Evolutionary conservation across 805 yeast genomes (phyloP).

Genomic region (Sugiyamaella qingdaonensis): DNA sequence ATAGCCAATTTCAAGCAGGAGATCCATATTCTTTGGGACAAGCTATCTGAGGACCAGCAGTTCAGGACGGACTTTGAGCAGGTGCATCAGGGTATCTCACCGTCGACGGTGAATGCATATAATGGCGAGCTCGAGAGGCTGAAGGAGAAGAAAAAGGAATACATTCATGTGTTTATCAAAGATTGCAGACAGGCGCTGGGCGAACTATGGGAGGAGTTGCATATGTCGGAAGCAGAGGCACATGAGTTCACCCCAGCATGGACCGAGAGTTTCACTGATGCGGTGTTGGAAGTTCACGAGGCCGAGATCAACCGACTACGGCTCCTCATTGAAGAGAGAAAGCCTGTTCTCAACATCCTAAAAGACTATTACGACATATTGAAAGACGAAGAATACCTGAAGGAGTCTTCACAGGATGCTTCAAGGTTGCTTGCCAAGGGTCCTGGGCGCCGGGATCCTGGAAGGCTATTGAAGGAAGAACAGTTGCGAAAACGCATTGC

Average conservation of each 20-base stretch:
- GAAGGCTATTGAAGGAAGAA: conserved; percentile 76
- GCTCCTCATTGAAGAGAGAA: conserved; percentile 45
- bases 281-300: conserved; percentile 59
- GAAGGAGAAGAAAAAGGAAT: conserved; percentile 53
- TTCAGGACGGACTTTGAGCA: conserved; percentile 40
- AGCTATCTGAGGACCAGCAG: conserved; percentile 46
- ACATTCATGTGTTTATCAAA: conserved; percentile 62
- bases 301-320: conserved; percentile 52
- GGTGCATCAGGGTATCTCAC: conserved; percentile 45
- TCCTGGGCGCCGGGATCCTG: conserved; percentile 44
- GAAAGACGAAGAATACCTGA: conserved; percentile 58
- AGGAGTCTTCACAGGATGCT: conserved; percentile 71
- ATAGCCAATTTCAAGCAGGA: conserved; percentile 34
- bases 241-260: conserved; percentile 42
- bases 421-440: conserved; percentile 67
- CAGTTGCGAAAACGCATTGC: conserved; percentile 61
- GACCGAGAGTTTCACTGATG: conserved; percentile 51
- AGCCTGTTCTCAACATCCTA: conserved; percentile 43
- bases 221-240: conserved; percentile 52
- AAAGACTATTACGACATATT: conserved; percentile 49
- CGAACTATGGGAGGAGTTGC: conserved; percentile 58
- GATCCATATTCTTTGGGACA: conserved; percentile 53
- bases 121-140: conserved; percentile 55
- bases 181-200: conserved; percentile 58
- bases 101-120: conserved; percentile 45